Percentiles rank a stretch among this genome's conserved stretches.
These are phyloP conservation scores for Plectosphaerella cucumerina DNA, from an alignment of 2,329 filamentous ascomycete species.

Conservation along the genomic window DNA sequence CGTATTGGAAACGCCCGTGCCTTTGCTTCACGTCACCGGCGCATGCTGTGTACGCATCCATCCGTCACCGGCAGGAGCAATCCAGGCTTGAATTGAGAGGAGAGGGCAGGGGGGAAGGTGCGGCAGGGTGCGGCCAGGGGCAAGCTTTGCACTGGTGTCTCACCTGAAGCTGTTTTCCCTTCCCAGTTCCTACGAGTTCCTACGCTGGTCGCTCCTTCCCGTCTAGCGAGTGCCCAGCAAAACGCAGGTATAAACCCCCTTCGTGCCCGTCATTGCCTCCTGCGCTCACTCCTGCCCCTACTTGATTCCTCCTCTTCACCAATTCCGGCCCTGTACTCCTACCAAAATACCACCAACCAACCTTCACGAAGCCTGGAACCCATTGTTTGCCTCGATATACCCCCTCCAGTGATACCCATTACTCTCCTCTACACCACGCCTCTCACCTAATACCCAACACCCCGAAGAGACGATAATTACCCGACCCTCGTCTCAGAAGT, in stretches of 20 bases:
- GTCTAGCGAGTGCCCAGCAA: not conserved
- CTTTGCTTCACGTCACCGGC: not conserved
- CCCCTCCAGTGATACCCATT: slow-evolving; percentile 2
- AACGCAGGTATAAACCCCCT: not conserved
- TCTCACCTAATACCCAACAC: not conserved
- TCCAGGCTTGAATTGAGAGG: too few species aligned
- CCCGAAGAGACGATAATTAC: not conserved
- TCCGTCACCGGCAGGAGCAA: not conserved
- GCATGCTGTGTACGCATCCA: not conserved
- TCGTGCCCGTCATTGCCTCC: not conserved
- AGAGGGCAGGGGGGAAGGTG: not conserved
- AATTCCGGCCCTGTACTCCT: slow-evolving; percentile 1
- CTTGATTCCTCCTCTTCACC: not conserved
- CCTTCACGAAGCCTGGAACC: not conserved
- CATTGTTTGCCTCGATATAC: slow-evolving; percentile 1
- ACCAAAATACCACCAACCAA: not conserved
- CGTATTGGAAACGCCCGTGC: slow-evolving; percentile 1
- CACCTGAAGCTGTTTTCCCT: not conserved
- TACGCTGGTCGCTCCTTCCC: not conserved
- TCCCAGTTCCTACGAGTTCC: not conserved
- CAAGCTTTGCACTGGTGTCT: not conserved
- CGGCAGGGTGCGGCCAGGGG: not conserved
- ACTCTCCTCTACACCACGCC: not conserved
- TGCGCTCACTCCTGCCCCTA: not conserved
- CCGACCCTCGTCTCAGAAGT: too few species aligned